A percentile compares a stretch with the other conserved stretches of the same genome.
phyloP scores from a whole-genome alignment of 371 early-diverging fungal species.

The Rhizomucor pusillus region DNA sequence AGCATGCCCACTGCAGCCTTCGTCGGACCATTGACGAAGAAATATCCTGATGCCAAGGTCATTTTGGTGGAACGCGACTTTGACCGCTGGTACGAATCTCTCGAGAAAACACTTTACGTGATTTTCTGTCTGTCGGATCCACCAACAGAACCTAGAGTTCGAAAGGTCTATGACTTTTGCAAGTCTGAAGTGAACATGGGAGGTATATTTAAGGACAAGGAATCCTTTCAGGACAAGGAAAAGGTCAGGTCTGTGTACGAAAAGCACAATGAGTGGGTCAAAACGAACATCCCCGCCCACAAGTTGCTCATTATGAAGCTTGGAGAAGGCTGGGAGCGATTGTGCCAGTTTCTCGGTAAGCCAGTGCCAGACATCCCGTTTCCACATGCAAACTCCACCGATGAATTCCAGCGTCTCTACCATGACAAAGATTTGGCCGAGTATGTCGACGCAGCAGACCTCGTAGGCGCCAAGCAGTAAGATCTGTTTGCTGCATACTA shows the following conservation, averaged over 20 bases:
- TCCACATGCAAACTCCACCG: slow-evolving; percentile 9
- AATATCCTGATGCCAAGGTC: slow-evolving; percentile 22
- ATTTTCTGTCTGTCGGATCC: no score
- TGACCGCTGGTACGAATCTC: slow-evolving; percentile 10
- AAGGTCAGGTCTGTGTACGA: slow-evolving; percentile 12
- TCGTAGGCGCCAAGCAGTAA: no score
- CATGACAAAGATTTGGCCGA: no score
- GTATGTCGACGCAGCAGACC: no score
- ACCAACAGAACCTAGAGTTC: no score
- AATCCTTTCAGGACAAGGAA: no score
- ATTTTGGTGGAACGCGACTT: slow-evolving; percentile 7
- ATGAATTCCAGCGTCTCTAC: no score
- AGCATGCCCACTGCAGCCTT: slow-evolving; percentile 1
- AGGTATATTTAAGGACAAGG: slow-evolving; percentile 18
- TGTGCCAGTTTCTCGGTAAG: slow-evolving; percentile 16
- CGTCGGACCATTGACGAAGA: neutral
- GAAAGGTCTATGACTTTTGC: slow-evolving; percentile 8
- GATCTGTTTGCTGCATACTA: no score
- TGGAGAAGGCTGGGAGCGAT: slow-evolving; percentile 23
- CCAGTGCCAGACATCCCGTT: slow-evolving; percentile 8
- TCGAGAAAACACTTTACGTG: slow-evolving; percentile 6
- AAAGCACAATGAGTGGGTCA: slow-evolving; percentile 29
- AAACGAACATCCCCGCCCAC: slow-evolving; percentile 21
- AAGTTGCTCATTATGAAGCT: slow-evolving; percentile 21
- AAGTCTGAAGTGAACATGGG: slow-evolving; percentile 16